Percentiles rank a stretch among this genome's conserved stretches.
These are phyloP conservation scores for Russula sp. DNA, from an alignment of 768 basidiomycete species.

Conservation along the genomic window DNA sequence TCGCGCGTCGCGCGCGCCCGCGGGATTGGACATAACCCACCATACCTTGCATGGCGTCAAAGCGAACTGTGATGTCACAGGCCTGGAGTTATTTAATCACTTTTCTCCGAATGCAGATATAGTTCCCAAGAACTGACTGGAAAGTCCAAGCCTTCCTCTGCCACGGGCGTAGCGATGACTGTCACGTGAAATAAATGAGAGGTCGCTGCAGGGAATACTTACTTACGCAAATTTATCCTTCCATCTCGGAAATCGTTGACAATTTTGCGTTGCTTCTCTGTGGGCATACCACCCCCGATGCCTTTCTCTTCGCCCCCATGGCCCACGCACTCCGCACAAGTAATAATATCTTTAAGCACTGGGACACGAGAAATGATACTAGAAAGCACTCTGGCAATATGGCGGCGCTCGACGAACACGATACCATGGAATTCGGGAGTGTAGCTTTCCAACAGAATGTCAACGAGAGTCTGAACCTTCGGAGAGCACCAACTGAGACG, in stretches of 20 bases:
- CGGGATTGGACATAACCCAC: conserved; percentile 86
- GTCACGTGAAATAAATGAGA: background rate
- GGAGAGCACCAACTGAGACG: conserved; percentile 60
- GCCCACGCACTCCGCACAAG: conserved; percentile 62
- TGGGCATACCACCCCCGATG: conserved; percentile 45
- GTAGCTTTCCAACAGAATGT: conserved; percentile 49
- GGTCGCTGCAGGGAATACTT: background rate
- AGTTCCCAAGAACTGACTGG: conserved; percentile 39
- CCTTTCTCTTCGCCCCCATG: conserved; percentile 36
- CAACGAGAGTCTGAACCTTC: conserved; percentile 57
- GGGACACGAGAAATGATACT: conserved; percentile 55
- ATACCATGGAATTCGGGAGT: conserved; percentile 66
- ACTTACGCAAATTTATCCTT: conserved; percentile 60
- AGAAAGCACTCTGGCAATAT: conserved; percentile 64
- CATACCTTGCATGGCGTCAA: conserved; percentile 76
- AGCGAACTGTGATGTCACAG: conserved; percentile 81
- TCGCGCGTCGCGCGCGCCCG: conserved; percentile 71
- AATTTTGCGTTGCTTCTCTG: conserved; percentile 48
- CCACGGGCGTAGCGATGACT: conserved; percentile 82
- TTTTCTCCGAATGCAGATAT: background rate
- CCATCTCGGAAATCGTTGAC: conserved; percentile 60
- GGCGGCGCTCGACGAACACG: conserved; percentile 82
- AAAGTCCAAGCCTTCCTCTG: conserved; percentile 90
- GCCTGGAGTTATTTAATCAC: conserved; percentile 37
- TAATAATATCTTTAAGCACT: conserved; percentile 47